Conservation (phyloP, 768 basidiomycete genomes). For the Hygrophorus pudorinus region DNA sequence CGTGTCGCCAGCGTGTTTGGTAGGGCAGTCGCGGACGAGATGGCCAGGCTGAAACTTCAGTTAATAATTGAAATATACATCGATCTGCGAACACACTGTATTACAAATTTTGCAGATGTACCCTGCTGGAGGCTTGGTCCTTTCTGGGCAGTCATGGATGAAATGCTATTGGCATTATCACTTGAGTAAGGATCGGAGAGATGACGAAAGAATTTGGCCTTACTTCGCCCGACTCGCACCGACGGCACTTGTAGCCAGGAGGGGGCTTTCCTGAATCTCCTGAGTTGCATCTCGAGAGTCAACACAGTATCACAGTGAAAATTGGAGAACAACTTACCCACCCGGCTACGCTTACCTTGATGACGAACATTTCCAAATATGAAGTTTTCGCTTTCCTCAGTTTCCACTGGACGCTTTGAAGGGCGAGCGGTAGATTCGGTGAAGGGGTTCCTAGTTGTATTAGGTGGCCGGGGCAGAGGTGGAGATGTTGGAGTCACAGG, state of each 20-base stretch:
- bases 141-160: slow-evolving; percentile 66
- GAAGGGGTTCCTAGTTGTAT: slow-evolving; percentile 68
- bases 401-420: slow-evolving; percentile 46
- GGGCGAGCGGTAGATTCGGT: slow-evolving; percentile 25
- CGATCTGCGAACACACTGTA: slow-evolving; percentile 32
- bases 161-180: slow-evolving; percentile 49
- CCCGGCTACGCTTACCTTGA: slow-evolving; percentile 45
- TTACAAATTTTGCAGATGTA: slow-evolving; percentile 86
- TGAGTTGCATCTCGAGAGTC: slow-evolving; percentile 13
- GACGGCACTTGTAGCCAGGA: slow-evolving; percentile 64
- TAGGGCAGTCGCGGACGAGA: slow-evolving; percentile 83
- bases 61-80: slow-evolving; percentile 2
- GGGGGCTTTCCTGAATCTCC: slow-evolving; percentile 51
- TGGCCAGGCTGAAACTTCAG: slow-evolving; percentile 52
- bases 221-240: slow-evolving; percentile 71
- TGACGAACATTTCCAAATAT: slow-evolving; percentile 58
- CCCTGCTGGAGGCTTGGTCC: slow-evolving; percentile 66
- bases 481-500: slow-evolving; percentile 34
- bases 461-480: slow-evolving; percentile 38
- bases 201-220: slow-evolving; percentile 8
- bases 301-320: slow-evolving; percentile 5
- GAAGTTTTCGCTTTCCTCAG: slow-evolving; percentile 47
- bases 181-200: neutral
- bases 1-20: slow-evolving; percentile 71
- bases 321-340: slow-evolving; percentile 30